Base-by-base conservation (phyloP, 2,329 filamentous ascomycete species). In the Fusarium setosum region DNA sequence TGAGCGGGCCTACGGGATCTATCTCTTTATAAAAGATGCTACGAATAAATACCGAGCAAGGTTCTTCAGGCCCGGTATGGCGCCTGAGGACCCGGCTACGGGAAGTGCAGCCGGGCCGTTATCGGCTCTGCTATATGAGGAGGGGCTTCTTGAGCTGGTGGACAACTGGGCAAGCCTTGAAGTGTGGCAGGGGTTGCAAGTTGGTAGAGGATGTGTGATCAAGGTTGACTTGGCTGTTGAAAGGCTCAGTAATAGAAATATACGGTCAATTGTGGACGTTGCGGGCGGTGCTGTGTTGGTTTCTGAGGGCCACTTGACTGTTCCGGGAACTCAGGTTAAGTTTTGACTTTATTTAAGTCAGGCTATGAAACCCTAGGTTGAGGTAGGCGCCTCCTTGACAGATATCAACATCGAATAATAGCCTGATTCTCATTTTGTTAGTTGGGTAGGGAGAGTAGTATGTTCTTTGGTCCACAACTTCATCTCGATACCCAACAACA, bases 41-140 rank as follows among this genome's bases (percentile, higher is more conserved):
- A n/a, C n/a, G n/a, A n/a, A 37, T 21, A 29, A 29, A 9, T 68
- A 67, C 37, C 53, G 61, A 18, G 68, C 67, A 5, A 50, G 68
- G 12, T 71, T 69, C 56, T 71, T 70, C 45, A 69, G 60, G 40
- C 68, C 65, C 1, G 65, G 65, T 11, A 71, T 71, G 65, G 58
- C 61, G 5, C 49, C 57, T 15, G 68, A 71, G 32, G 68, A 71
- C 29, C 60, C 68, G 6, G 68, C 67, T 8, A 71, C 68, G 1
- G 68, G 68, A 4, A 69, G 68, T 41, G 68, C 68, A 10, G 68
- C 68, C 0, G 68, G 68, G 0, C 68, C 67, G 9, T 44, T 69
- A 11, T 52, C 65, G 1, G 60, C 34, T 9, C 65, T 68, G 23
- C n/a, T 71, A 4, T 37, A 60, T 6, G n/a, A 58, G 5, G 32